Conservation (phyloP, 148 eudicot genomes). For the Silene uniflora region DNA sequence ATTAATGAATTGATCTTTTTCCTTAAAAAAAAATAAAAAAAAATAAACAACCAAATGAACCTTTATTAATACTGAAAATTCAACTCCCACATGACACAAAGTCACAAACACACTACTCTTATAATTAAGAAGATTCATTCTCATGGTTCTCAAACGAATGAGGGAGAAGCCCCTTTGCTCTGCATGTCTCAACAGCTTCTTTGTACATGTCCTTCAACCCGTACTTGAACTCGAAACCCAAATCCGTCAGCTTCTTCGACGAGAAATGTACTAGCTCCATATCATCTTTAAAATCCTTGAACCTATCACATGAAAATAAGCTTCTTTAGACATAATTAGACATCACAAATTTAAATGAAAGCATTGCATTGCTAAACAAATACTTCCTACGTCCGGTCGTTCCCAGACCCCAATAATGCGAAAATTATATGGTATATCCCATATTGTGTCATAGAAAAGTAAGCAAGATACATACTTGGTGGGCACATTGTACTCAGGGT, state of each 20-base stretch:
- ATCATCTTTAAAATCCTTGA: constrained; percentile 56
- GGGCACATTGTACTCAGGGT: constrained; percentile 78
- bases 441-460: no score
- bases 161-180: constrained; percentile 81
- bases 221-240: constrained; percentile 77
- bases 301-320: constrained; percentile 34
- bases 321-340: neutral
- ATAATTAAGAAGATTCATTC: constrained; percentile 3
- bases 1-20: no score
- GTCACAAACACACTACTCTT: neutral
- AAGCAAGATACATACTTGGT: no score
- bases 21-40: no score
- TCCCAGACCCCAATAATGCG: no score
- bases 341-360: neutral
- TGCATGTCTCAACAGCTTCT: constrained; percentile 75
- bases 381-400: no score
- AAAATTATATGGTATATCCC: no score
- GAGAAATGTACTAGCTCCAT: constrained; percentile 51
- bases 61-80: neutral
- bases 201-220: constrained; percentile 80
- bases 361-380: neutral
- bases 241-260: constrained; percentile 54
- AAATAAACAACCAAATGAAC: no score
- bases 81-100: neutral
- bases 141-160: constrained; percentile 28